These are phyloP conservation scores for Pichia sp. DNA, from an alignment of 1,139 yeast species.

Conservation along the genomic window DNA sequence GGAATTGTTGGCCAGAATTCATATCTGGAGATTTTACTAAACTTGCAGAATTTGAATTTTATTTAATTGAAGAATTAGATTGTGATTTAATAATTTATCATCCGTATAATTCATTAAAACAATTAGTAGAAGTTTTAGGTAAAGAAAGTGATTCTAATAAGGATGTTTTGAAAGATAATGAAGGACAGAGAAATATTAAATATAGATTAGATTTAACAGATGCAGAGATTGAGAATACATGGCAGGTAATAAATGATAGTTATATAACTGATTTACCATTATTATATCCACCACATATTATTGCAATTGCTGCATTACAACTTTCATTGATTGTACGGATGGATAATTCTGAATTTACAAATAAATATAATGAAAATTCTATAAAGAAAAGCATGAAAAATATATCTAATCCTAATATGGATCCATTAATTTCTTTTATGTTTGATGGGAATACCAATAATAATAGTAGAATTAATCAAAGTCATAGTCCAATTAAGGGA, in stretches of 20 bases:
- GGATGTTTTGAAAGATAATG: not conserved
- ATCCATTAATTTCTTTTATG: conserved; percentile 2
- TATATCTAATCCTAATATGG: not conserved
- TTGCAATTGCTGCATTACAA: conserved; percentile 77
- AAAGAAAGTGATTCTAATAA: conserved; percentile 4
- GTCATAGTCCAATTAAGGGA: not conserved
- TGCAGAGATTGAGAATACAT: conserved; percentile 75
- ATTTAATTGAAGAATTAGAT: conserved; percentile 82
- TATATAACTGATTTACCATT: conserved; percentile 82
- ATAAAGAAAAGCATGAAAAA: not conserved
- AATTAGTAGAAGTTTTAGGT: conserved; percentile 44
- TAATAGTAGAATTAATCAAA: not conserved
- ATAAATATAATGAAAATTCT: too few species aligned
- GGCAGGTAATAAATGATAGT: conserved; percentile 88
- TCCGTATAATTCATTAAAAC: conserved; percentile 73
- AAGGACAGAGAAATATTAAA: not conserved
- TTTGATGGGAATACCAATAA: not conserved
- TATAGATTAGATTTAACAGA: conserved; percentile 40
- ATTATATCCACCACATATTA: conserved; percentile 83
- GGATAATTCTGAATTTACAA: conserved; percentile 8
- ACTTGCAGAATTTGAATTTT: conserved; percentile 94
- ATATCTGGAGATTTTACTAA: conserved; percentile 88
- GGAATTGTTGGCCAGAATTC: conserved; percentile 91
- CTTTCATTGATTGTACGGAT: conserved; percentile 39
- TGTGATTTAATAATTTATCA: conserved; percentile 78